These are phyloP conservation scores for Rhinocladiella mackenziei DNA, from an alignment of 2,329 filamentous ascomycete genomes.

Conservation along the genomic window DNA sequence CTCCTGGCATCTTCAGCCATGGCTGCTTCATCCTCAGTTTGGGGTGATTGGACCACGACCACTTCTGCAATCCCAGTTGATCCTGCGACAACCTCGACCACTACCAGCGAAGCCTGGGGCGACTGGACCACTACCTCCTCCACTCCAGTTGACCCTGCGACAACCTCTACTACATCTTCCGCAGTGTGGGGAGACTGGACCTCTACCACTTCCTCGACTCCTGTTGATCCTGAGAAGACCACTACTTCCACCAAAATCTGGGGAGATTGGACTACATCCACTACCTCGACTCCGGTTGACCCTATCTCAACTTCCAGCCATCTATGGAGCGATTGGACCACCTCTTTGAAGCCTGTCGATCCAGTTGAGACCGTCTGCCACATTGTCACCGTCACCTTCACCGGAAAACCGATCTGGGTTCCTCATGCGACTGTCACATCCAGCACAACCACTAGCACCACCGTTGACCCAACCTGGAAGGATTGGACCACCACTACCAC, in stretches of 20 bases:
- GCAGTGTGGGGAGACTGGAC: slow-evolving; percentile 2
- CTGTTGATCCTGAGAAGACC: too few relatives aligned
- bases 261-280: slow-evolving; percentile 1
- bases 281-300: not conserved
- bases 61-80: not conserved
- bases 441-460: not conserved
- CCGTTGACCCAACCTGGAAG: slow-evolving; percentile 4
- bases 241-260: slow-evolving; percentile 3
- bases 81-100: not conserved
- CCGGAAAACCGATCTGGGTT: slow-evolving; percentile 13
- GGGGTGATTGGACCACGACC: too few relatives aligned
- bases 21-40: too few relatives aligned
- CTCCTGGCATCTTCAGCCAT: slow-evolving; percentile 15
- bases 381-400: slow-evolving; percentile 18
- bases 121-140: too few relatives aligned
- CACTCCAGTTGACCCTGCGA: too few relatives aligned
- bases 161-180: too few relatives aligned
- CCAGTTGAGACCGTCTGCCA: slow-evolving; percentile 7
- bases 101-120: too few relatives aligned
- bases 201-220: slow-evolving; percentile 3
- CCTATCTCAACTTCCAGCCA: slow-evolving; percentile 1
- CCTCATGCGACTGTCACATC: slow-evolving; percentile 5
- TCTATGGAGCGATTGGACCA: slow-evolving; percentile 1
- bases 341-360: not conserved
- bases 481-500: slow-evolving; percentile 8